Percentiles rank a stretch among this genome's conserved stretches.
Conservation (phyloP, 2,329 filamentous ascomycete genomes). For the Thielaviopsis populi region DNA sequence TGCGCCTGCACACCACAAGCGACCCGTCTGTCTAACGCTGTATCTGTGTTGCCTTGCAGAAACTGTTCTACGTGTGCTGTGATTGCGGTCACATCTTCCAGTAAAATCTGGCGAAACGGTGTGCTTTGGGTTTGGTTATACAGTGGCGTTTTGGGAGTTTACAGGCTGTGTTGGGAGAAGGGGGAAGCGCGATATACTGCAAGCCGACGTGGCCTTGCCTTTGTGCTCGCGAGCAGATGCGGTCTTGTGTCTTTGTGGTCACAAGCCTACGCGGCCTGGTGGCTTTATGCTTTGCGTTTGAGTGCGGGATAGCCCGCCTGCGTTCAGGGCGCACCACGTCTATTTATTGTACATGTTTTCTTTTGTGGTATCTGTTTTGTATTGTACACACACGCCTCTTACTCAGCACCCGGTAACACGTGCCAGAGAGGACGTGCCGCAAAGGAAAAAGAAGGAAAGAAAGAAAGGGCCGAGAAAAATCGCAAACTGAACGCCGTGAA, state of each 20-base stretch:
- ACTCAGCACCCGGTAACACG: no score
- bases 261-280: not conserved
- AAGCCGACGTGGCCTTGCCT: no score
- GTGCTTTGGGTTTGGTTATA: not conserved
- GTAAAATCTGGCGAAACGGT: conserved; percentile 22
- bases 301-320: not conserved
- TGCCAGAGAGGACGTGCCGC: not conserved
- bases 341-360: not conserved
- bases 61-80: conserved; percentile 90
- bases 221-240: no score
- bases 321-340: no score
- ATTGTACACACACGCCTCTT: not conserved
- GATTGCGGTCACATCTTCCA: conserved; percentile 79
- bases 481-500: not conserved
- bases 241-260: not conserved
- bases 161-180: not conserved
- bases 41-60: conserved; percentile 34
- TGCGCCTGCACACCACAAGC: not conserved
- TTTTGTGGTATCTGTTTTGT: not conserved
- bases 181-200: no score
- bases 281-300: not conserved
- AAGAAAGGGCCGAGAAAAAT: not conserved
- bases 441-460: not conserved
- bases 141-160: conserved; percentile 9
- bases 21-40: not conserved